Conservation (phyloP, 2,329 filamentous ascomycete species). For the Aureobasidium subglaciale region DNA sequence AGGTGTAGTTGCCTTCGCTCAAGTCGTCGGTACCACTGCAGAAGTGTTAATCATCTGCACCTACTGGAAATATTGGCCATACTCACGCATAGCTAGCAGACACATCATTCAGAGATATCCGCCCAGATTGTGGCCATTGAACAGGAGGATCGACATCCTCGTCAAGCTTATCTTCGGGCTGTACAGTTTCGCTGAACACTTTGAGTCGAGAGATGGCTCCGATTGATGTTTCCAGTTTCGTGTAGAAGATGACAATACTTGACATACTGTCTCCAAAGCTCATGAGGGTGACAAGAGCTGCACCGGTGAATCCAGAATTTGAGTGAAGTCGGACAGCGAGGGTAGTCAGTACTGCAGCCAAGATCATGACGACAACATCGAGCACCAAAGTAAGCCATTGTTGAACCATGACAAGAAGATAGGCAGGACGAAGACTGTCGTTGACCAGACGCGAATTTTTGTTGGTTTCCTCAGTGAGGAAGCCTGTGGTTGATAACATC, state of each 20-base stretch:
- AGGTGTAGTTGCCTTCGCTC: no score
- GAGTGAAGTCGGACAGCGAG: slow-evolving; percentile 38
- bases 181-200: not conserved
- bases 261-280: slow-evolving; percentile 47
- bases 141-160: slow-evolving; percentile 56
- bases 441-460: slow-evolving; percentile 29
- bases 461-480: slow-evolving; percentile 34
- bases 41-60: not conserved
- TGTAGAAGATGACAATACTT: slow-evolving; percentile 46
- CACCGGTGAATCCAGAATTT: slow-evolving; percentile 35
- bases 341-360: slow-evolving; percentile 24
- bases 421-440: slow-evolving; percentile 37
- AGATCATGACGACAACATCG: slow-evolving; percentile 32
- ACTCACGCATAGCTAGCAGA: not conserved
- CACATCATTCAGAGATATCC: not conserved
- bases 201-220: slow-evolving; percentile 45
- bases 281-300: slow-evolving; percentile 48
- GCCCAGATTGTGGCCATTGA: not conserved
- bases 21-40: not conserved
- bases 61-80: no score
- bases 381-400: slow-evolving; percentile 38
- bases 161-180: not conserved
- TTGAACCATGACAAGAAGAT: slow-evolving; percentile 39
- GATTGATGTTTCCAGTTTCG: slow-evolving; percentile 51
- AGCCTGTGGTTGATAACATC: slow-evolving; percentile 36